Evolutionary conservation across 257 asterid genomes (phyloP).

Genomic region (Solanum habrochaites): DNA sequence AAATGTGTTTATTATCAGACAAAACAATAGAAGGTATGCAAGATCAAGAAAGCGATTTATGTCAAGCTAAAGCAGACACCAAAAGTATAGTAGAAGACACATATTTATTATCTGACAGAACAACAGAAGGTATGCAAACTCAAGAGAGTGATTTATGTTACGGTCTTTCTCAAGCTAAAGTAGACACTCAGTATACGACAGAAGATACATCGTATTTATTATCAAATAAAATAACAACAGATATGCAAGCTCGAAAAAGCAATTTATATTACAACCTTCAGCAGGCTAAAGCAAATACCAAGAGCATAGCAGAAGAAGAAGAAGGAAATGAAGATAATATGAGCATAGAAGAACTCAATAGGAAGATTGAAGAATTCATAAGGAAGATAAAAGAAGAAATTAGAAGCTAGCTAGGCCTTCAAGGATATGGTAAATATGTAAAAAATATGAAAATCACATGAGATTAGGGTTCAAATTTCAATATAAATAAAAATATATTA

Average conservation of each 20-base stretch:
- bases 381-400: conserved; percentile 31
- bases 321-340: conserved; percentile 3
- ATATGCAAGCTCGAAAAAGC: not conserved
- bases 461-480: not conserved
- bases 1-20: not conserved
- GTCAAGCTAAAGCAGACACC: not conserved
- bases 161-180: not conserved
- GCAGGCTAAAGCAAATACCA: not conserved
- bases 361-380: conserved; percentile 25
- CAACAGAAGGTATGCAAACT: not conserved
- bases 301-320: not conserved
- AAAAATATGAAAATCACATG: not conserved
- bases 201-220: too few relatives aligned
- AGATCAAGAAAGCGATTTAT: not conserved
- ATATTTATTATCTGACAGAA: too few relatives aligned
- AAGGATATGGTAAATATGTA: not conserved
- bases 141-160: not conserved
- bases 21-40: not conserved
- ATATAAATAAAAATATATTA: not conserved
- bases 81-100: not conserved
- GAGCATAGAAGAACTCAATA: conserved; percentile 20
- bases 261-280: not conserved
- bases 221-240: too few relatives aligned
- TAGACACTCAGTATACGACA: not conserved
- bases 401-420: conserved; percentile 4